Evolutionary conservation across 2,329 filamentous ascomycete species (phyloP), one percentile per base, ranked within the genome.

Genomic region (Pochonia chlamydosporia): DNA sequence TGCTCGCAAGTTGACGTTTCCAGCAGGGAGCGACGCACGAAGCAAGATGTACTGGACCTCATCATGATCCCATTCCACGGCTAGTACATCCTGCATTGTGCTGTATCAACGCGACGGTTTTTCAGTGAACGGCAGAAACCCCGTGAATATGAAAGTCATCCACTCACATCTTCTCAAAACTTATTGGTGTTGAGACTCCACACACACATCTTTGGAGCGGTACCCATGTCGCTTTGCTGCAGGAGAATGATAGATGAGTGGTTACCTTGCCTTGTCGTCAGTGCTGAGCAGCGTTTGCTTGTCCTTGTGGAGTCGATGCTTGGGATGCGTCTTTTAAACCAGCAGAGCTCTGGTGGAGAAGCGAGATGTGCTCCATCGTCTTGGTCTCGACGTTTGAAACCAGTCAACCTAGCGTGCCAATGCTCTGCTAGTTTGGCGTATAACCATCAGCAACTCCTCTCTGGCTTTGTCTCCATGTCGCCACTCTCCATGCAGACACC

Each of bases 401-500:
- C 40, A 25, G 25, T 25, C 40, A 21, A 23, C 28, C 18, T 49
- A 45, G 42, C 36, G 43, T 44, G n/a, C n/a, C n/a, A n/a, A n/a
- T n/a, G 24, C 30, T 42, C 31, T 37, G 43, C 40, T 45, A 26
- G 30, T 28, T 43, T 30, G 16, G 18, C n/a, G 20, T 33, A 20
- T 31, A 24, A 42, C n/a, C 18, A 18, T 23, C 28, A 21, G 16
- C 42, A 18, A 9, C 16, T 26, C 23, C 9, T 30, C 13, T 26
- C 26, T 35, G 26, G 35, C 11, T 6, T 39, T 23, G 25, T 28
- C 21, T 44, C 35, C 25, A 44, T 39, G 46, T 33, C 25, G 39
- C 46, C 26, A 44, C 20, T 43, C 46, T 26, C 40, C 46, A 43
- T 33, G 46, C 28, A 44, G 30, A 26, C 20, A 36, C 30, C 46